Conservation (phyloP, 176 grass and related monocot genomes). For the Triticum timopheevii region DNA sequence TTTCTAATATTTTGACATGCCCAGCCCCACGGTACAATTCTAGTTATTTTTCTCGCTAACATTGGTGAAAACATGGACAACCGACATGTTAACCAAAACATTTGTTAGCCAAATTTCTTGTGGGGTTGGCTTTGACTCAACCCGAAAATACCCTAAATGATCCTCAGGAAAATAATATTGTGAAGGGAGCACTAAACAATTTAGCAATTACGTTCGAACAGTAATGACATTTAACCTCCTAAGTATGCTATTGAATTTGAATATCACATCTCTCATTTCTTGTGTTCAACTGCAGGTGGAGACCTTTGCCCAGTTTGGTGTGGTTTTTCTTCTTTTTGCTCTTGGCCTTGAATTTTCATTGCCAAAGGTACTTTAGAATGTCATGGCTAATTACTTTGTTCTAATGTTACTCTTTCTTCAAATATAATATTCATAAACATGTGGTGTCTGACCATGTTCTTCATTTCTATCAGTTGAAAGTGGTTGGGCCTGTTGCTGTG, state of each 20-base stretch:
- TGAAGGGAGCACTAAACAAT: background rate
- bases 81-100: background rate
- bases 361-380: conserved; percentile 60
- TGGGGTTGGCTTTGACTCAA: background rate
- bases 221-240: background rate
- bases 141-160: background rate
- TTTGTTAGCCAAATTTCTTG: background rate
- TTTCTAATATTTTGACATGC: background rate
- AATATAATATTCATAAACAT: conserved; percentile 22
- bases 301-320: conserved; percentile 99
- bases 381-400: conserved; percentile 11
- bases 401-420: background rate
- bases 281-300: conserved; percentile 72
- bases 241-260: conserved; percentile 13
- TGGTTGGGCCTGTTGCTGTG: conserved; percentile 81
- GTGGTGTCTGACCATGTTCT: conserved; percentile 21
- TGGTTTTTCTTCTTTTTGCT: conserved; percentile 99
- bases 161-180: background rate
- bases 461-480: conserved; percentile 70
- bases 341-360: conserved; percentile 96
- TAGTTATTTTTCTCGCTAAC: background rate
- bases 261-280: conserved; percentile 1
- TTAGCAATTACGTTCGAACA: background rate
- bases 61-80: background rate
- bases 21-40: background rate